These are phyloP conservation scores for Teratosphaeria nubilosa DNA, from an alignment of 2,329 filamentous ascomycete species.

Conservation along the genomic window DNA sequence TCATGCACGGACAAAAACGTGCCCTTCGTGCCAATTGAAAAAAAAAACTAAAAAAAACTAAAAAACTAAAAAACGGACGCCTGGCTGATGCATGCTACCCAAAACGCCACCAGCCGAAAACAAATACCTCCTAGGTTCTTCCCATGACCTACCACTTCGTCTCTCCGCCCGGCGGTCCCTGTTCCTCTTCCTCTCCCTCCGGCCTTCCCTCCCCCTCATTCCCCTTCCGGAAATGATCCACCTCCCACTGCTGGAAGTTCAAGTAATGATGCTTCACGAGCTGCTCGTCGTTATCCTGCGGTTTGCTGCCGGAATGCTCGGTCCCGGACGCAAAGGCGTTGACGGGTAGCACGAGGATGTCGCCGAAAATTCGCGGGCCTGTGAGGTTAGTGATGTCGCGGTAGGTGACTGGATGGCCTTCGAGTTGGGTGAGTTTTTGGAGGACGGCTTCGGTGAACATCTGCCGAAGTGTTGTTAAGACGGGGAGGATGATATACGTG, in stretches of 20 bases:
- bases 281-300: conserved; percentile 7
- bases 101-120: not conserved
- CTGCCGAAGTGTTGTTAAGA: conserved; percentile 1
- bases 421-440: conserved; percentile 4
- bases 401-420: not conserved
- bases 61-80: no score
- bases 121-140: not conserved
- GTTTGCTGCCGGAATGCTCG: conserved; percentile 6
- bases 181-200: no score
- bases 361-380: conserved; percentile 7
- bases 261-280: conserved; percentile 6
- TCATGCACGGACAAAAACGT: not conserved
- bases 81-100: not conserved
- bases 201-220: not conserved
- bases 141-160: not conserved
- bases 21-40: not conserved
- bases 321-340: conserved; percentile 9
- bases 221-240: not conserved
- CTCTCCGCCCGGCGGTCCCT: not conserved
- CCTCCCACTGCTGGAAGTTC: not conserved
- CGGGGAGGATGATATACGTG: not conserved
- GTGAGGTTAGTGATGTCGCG: conserved; percentile 6
- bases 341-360: conserved; percentile 12
- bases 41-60: no score
- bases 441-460: conserved; percentile 12